phyloP scores from a whole-genome alignment of 805 yeast species.

The Yamadazyma olivae region DNA sequence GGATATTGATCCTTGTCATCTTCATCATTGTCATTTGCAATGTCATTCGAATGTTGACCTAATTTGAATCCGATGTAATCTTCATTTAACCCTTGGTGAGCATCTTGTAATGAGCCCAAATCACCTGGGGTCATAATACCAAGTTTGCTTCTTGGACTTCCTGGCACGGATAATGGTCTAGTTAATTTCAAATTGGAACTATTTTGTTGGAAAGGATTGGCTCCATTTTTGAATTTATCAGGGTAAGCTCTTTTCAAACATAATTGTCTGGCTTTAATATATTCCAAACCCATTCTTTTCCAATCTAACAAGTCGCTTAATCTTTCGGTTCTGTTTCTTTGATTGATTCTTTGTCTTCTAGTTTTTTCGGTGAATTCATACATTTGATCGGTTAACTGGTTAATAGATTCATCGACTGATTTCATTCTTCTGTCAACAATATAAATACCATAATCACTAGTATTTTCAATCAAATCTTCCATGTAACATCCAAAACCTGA shows the following conservation, averaged over 20 bases:
- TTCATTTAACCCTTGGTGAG: slow-evolving; percentile 61
- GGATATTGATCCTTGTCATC: slow-evolving; percentile 41
- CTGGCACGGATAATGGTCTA: slow-evolving; percentile 94
- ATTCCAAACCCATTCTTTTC: slow-evolving; percentile 98
- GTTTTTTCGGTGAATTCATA: slow-evolving; percentile 83
- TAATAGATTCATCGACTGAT: slow-evolving; percentile 88
- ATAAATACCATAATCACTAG: slow-evolving; percentile 94
- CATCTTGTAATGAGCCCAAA: slow-evolving; percentile 93
- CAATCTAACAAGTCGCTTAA: slow-evolving; percentile 90
- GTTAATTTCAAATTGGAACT: slow-evolving; percentile 65
- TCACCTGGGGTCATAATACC: slow-evolving; percentile 97
- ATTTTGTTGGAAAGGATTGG: slow-evolving; percentile 42
- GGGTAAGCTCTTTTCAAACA: slow-evolving; percentile 94
- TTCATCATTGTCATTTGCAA: slow-evolving; percentile 31
- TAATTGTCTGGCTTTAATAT: slow-evolving; percentile 89
- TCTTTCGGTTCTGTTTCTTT: slow-evolving; percentile 95
- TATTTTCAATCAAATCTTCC: slow-evolving; percentile 95
- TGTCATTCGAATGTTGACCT: slow-evolving; percentile 34
- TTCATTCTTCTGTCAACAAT: slow-evolving; percentile 93
- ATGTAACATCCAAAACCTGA: slow-evolving; percentile 98
- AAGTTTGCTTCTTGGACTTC: slow-evolving; percentile 78
- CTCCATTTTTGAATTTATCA: slow-evolving; percentile 60
- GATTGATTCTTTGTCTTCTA: slow-evolving; percentile 95
- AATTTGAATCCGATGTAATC: slow-evolving; percentile 68
- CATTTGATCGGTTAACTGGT: slow-evolving; percentile 88